These are phyloP conservation scores for Leccinum broughii DNA, from an alignment of 768 basidiomycete genomes.

Conservation along the genomic window DNA sequence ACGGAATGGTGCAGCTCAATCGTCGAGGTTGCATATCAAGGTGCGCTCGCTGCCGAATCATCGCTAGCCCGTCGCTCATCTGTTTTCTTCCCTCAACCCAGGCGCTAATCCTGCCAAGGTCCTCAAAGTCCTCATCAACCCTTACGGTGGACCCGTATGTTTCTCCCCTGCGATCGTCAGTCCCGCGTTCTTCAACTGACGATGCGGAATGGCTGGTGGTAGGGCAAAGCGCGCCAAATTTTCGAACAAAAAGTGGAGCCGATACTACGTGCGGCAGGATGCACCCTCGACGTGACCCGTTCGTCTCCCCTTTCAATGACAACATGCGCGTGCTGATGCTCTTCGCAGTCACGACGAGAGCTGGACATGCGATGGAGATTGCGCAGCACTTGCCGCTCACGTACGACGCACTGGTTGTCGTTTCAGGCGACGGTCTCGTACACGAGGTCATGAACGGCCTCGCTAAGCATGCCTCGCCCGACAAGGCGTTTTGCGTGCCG, in stretches of 20 bases:
- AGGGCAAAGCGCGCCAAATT: constrained; percentile 63
- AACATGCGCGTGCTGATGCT: background rate
- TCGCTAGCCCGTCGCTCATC: constrained; percentile 1
- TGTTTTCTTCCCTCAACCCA: constrained; percentile 14
- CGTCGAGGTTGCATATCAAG: constrained; percentile 61
- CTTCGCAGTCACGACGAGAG: constrained; percentile 57
- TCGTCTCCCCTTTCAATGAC: constrained; percentile 25
- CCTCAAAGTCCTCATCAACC: constrained; percentile 76
- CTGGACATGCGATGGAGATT: constrained; percentile 67
- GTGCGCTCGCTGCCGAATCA: constrained; percentile 28
- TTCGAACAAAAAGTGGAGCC: constrained; percentile 67
- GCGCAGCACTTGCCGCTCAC: constrained; percentile 54
- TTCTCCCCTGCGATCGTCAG: background rate
- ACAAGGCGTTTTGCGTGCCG: constrained; percentile 64
- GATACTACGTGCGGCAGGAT: constrained; percentile 66
- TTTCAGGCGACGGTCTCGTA: constrained; percentile 84
- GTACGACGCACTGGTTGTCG: constrained; percentile 69
- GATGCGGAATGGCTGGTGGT: background rate
- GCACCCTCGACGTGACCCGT: constrained; percentile 64
- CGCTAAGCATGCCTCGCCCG: constrained; percentile 59
- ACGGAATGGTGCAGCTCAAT: constrained; percentile 55
- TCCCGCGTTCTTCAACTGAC: constrained; percentile 1
- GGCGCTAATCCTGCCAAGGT: constrained; percentile 56
- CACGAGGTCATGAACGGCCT: constrained; percentile 88
- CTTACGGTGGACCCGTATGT: constrained; percentile 73